phyloP scores from a whole-genome alignment of 2,329 filamentous ascomycete species.

The Fusarium coicis region DNA sequence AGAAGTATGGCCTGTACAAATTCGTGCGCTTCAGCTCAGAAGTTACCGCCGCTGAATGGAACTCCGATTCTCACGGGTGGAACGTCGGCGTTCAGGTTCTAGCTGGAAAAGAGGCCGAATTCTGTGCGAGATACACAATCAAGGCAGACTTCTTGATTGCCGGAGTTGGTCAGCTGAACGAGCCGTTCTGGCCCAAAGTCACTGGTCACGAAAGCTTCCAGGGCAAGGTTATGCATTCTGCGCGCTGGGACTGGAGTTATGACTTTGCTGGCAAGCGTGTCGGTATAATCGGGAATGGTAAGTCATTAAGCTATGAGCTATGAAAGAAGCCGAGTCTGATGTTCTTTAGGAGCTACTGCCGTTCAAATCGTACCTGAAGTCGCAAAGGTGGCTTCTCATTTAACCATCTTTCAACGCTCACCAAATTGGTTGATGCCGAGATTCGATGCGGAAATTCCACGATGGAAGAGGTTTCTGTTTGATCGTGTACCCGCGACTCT shows the following conservation, averaged over 20 bases:
- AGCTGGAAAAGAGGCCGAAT: neutral
- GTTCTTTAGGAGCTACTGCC: neutral
- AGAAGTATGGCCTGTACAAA: neutral
- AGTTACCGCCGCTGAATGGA: neutral
- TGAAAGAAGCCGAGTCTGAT: accelerated
- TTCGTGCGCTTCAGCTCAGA: neutral
- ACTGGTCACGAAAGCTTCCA: neutral
- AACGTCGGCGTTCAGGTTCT: neutral
- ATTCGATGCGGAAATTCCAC: neutral
- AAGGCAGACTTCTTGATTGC: neutral
- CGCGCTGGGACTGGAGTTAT: neutral
- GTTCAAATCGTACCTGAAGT: neutral
- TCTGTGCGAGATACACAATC: neutral
- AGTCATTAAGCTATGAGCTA: accelerated
- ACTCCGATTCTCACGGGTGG: neutral
- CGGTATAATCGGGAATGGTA: neutral
- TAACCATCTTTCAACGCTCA: neutral
- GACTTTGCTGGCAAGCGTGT: neutral
- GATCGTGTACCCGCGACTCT: accelerated
- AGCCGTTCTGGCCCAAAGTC: neutral
- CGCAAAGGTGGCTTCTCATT: neutral
- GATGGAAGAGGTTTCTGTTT: neutral
- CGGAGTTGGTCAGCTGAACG: neutral
- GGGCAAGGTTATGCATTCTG: neutral
- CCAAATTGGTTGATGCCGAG: neutral